Percentiles rank a stretch among this genome's conserved stretches.
Evolutionary conservation across 441 rosid species (phyloP).

Genomic region (Populus tomentosa): DNA sequence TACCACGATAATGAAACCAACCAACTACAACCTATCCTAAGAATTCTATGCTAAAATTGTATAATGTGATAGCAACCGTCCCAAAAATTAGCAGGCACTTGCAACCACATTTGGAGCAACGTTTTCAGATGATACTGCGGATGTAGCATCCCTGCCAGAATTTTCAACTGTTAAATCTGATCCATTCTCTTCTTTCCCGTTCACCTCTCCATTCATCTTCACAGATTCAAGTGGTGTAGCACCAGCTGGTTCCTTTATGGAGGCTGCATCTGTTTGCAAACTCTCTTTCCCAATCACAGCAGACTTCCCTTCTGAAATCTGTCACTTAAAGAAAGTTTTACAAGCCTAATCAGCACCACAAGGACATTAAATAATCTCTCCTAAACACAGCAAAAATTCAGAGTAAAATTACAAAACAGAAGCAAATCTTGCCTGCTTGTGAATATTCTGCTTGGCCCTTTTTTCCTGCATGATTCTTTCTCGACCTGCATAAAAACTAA

Average conservation of each 20-base stretch:
- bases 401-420: background rate
- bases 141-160: constrained; percentile 7
- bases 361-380: background rate
- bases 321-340: constrained; percentile 4
- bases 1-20: background rate
- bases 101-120: constrained; percentile 29
- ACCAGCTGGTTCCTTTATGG: constrained; percentile 16
- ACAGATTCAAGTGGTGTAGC: constrained; percentile 1
- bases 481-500: constrained; percentile 77
- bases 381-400: background rate
- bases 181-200: constrained; percentile 31
- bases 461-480: constrained; percentile 73
- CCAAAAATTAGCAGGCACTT: constrained; percentile 41
- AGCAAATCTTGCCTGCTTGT: constrained; percentile 53
- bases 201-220: constrained; percentile 36
- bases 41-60: constrained; percentile 6
- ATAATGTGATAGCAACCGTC: background rate
- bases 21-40: background rate
- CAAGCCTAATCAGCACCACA: background rate
- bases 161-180: constrained; percentile 23
- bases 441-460: constrained; percentile 61
- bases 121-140: constrained; percentile 23
- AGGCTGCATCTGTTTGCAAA: constrained; percentile 20
- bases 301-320: constrained; percentile 46
- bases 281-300: constrained; percentile 17